Conservation (phyloP, 306 rosid genomes). For the Trifolium repens region DNA sequence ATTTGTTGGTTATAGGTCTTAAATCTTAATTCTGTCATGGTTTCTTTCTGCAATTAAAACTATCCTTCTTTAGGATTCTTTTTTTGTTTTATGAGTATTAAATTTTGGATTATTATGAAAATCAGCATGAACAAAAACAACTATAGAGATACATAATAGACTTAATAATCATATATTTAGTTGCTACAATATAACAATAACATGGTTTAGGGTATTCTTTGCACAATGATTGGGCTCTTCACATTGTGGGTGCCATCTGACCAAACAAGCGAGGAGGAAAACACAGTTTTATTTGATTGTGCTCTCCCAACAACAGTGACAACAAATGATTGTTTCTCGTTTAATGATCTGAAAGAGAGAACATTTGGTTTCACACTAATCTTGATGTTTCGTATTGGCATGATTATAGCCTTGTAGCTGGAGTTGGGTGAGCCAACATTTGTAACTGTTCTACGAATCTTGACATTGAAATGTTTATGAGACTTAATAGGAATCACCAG, state of each 20-base stretch:
- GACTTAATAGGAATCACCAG: background rate
- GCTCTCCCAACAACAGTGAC: background rate
- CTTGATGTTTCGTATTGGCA: background rate
- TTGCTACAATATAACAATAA: background rate
- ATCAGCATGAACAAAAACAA: background rate
- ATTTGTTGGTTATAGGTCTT: conserved; percentile 8
- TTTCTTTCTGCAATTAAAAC: conserved; percentile 29
- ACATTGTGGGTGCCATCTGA: background rate
- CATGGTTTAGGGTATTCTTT: background rate
- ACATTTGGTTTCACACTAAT: background rate
- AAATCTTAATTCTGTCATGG: background rate
- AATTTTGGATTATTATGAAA: background rate
- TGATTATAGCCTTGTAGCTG: background rate
- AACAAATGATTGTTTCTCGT: background rate
- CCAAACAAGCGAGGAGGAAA: background rate
- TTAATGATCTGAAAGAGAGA: background rate
- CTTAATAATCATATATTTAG: background rate
- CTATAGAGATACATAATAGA: background rate
- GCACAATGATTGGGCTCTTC: background rate
- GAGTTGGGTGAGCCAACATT: background rate
- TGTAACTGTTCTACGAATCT: background rate
- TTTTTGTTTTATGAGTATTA: background rate
- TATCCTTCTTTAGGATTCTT: too few species aligned
- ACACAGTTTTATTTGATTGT: background rate
- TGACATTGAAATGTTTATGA: background rate